Evolutionary conservation across 78 protist species (phyloP).

Genomic region (Dictyostelium purpureum): DNA sequence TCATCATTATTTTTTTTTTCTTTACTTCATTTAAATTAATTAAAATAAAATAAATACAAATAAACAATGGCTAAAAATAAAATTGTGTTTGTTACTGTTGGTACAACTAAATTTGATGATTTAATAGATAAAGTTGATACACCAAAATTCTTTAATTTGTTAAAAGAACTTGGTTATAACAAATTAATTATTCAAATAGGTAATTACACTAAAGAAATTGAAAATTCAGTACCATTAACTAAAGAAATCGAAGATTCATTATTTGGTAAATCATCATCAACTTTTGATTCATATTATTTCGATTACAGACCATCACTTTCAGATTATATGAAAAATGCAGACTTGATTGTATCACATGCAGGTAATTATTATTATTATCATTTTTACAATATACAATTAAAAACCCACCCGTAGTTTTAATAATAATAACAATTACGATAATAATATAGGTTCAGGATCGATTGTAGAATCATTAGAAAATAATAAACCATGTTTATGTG

Average conservation of each 20-base stretch:
- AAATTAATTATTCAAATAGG: conserved; percentile 48
- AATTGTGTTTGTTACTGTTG: conserved; percentile 78
- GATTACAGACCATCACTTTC: conserved; percentile 28
- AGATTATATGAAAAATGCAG: conserved; percentile 20
- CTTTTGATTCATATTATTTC: conserved; percentile 4
- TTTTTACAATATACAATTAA: too few species aligned
- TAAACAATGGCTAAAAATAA: too few species aligned
- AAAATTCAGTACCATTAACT: background rate
- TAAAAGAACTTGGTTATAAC: conserved; percentile 26
- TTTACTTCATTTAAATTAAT: too few species aligned
- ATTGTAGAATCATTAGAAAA: conserved; percentile 50
- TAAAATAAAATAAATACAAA: too few species aligned
- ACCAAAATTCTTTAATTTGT: conserved; percentile 23
- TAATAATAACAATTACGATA: background rate
- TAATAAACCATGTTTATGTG: conserved; percentile 66
- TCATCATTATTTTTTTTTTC: too few species aligned
- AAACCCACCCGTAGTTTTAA: too few species aligned
- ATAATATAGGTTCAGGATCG: conserved; percentile 43
- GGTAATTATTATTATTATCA: conserved; percentile 22
- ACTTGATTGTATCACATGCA: conserved; percentile 52
- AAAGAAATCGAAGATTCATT: too few species aligned
- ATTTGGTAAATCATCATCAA: too few species aligned
- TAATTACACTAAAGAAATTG: background rate
- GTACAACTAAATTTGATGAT: conserved; percentile 79
- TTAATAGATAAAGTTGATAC: conserved; percentile 44